Conservation (phyloP, 371 early-diverging fungal species). For the Nosema granulosis region DNA sequence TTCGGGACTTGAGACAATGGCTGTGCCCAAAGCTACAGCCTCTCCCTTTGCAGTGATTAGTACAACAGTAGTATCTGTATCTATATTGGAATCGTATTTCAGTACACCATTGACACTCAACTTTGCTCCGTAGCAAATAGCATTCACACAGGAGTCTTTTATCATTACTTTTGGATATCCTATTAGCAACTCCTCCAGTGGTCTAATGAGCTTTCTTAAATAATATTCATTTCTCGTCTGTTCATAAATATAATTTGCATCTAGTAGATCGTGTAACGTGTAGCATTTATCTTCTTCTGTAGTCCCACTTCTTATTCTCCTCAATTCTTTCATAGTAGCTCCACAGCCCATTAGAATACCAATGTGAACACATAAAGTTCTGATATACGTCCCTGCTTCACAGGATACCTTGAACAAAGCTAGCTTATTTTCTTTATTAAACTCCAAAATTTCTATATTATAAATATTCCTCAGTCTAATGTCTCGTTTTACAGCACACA, state of each 20-base stretch:
- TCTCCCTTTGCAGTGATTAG: constrained; percentile 99
- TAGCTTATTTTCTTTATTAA: constrained; percentile 84
- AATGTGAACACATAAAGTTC: constrained; percentile 96
- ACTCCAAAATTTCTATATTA: constrained; percentile 86
- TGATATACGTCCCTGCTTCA: constrained; percentile 98
- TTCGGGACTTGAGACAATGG: constrained; percentile 88
- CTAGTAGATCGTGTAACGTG: constrained; percentile 96
- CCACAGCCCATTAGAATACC: constrained; percentile 89
- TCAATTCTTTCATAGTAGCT: constrained; percentile 98
- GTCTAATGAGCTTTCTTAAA: constrained; percentile 86
- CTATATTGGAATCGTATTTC: constrained; percentile 88
- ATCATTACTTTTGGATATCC: constrained; percentile 93
- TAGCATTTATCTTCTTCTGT: constrained; percentile 78
- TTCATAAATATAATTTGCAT: constrained; percentile 92
- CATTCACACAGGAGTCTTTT: constrained; percentile 95
- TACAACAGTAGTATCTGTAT: constrained; percentile 85
- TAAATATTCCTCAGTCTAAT: constrained; percentile 95
- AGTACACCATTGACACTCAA: constrained; percentile 92
- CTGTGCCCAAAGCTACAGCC: constrained; percentile 90
- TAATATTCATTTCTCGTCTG: constrained; percentile 85
- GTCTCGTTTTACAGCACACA: constrained; percentile 98
- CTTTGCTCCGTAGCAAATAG: constrained; percentile 97
- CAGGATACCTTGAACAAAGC: constrained; percentile 94
- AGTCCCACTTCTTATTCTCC: constrained; percentile 91
- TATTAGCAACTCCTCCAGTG: constrained; percentile 86